These are phyloP conservation scores for Candida ponderosae DNA, from an alignment of 805 yeast genomes.

Conservation along the genomic window DNA sequence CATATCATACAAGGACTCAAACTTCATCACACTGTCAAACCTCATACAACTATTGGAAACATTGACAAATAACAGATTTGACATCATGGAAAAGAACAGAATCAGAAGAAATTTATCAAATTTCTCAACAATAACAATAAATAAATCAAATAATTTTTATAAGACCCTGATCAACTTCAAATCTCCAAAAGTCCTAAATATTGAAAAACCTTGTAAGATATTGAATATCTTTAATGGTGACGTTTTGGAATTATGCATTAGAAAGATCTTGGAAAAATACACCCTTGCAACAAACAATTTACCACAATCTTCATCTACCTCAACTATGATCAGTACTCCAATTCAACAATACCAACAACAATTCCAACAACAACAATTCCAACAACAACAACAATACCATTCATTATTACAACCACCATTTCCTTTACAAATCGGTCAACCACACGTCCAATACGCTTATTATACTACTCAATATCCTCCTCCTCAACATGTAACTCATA, in stretches of 20 bases:
- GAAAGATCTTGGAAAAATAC: conserved; percentile 51
- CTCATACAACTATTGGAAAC: conserved; percentile 49
- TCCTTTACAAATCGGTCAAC: too few species aligned
- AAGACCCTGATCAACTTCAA: conserved; percentile 44
- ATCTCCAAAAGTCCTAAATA: conserved; percentile 59
- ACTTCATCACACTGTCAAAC: conserved; percentile 13
- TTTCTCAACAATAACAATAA: conserved; percentile 51
- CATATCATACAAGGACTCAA: not conserved
- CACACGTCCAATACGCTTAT: too few species aligned
- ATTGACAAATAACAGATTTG: conserved; percentile 44
- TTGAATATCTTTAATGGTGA: conserved; percentile 39
- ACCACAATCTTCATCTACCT: too few species aligned
- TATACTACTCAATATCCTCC: too few species aligned
- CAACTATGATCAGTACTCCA: too few species aligned
- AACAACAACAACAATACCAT: too few species aligned
- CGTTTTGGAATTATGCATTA: conserved; percentile 41
- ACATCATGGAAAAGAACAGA: conserved; percentile 63
- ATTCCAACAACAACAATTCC: too few species aligned
- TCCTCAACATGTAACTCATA: too few species aligned
- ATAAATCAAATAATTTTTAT: conserved; percentile 35
- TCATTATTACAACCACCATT: too few species aligned
- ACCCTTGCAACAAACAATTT: not conserved
- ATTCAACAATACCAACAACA: too few species aligned
- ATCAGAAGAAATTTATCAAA: conserved; percentile 61
- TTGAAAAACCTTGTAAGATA: conserved; percentile 65